Evolutionary conservation across 805 yeast species (phyloP).

Genomic region (Metschnikowia corniflorae): DNA sequence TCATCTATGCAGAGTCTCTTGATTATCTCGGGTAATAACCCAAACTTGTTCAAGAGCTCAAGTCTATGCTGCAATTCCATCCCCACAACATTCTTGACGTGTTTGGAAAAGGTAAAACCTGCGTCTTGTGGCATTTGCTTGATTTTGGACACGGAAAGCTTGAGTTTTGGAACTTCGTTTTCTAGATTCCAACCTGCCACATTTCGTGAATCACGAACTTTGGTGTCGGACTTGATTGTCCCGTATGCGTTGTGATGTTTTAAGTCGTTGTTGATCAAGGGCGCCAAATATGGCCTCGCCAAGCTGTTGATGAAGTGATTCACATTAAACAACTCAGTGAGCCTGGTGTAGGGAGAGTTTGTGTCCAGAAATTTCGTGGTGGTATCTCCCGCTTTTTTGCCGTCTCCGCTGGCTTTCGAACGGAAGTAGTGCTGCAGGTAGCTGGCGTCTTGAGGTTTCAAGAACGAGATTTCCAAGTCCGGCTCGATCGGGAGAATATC

Average conservation of each 20-base stretch:
- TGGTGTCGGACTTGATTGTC: slow-evolving; percentile 21
- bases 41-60: slow-evolving; percentile 73
- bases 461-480: slow-evolving; percentile 42
- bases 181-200: slow-evolving; percentile 11
- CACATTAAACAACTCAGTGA: slow-evolving; percentile 91
- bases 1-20: slow-evolving; percentile 85
- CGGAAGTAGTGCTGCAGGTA: slow-evolving; percentile 44
- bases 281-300: slow-evolving; percentile 93
- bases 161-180: slow-evolving; percentile 10
- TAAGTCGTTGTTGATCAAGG: slow-evolving; percentile 77
- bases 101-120: slow-evolving; percentile 30
- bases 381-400: slow-evolving; percentile 24
- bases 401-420: slow-evolving; percentile 15
- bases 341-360: slow-evolving; percentile 70
- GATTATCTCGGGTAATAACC: slow-evolving; percentile 64
- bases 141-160: slow-evolving; percentile 11
- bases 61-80: slow-evolving; percentile 84
- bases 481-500: slow-evolving; percentile 49
- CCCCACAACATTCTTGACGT: slow-evolving; percentile 52
- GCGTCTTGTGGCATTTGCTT: slow-evolving; percentile 33
- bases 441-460: slow-evolving; percentile 42
- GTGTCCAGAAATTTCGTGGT: slow-evolving; percentile 54
- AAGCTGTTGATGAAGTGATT: slow-evolving; percentile 88
- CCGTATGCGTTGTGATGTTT: slow-evolving; percentile 56
- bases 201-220: slow-evolving; percentile 7